A percentile compares a stretch with the other conserved stretches of the same genome.
Conservation (phyloP, 78 protist genomes). For the Dictyostelium discoideum region dicty_2.7 NC_007091.3:3777001-3777500, state of each 20-base stretch:
- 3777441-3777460: conserved; percentile 36
- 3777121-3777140: too few species aligned
- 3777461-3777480: conserved; percentile 51
- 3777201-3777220: conserved; percentile 68
- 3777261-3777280: neutral
- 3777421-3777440: conserved; percentile 74
- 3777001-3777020: conserved; percentile 74
- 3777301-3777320: conserved; percentile 43
- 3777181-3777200: neutral
- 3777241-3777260: neutral
- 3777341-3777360: too few species aligned
- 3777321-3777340: neutral
- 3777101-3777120: neutral
- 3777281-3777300: conserved; percentile 37
- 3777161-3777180: neutral
- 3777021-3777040: conserved; percentile 69
- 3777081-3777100: conserved; percentile 79
- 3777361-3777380: neutral
- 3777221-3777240: conserved; percentile 25
- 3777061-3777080: conserved; percentile 70
- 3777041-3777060: conserved; percentile 77
- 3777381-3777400: neutral
- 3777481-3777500: conserved; percentile 28
- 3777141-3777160: too few species aligned
- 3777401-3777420: conserved; percentile 71